phyloP scores from a whole-genome alignment of 108 stramenopile species.

The Bacterosira constricta region DNA sequence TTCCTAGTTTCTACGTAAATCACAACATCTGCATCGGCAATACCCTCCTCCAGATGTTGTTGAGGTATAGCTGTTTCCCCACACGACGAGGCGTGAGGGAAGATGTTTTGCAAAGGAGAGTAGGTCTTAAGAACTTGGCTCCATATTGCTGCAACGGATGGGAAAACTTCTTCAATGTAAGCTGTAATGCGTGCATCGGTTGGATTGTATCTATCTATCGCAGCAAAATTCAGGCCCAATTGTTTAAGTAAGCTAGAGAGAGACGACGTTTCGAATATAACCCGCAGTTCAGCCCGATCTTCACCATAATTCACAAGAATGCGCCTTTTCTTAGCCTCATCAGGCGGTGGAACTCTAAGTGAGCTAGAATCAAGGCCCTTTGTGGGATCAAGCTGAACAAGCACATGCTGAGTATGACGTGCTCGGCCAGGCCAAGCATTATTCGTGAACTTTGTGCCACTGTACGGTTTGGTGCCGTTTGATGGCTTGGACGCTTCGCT shows the following conservation, averaged over 20 bases:
- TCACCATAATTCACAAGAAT: constrained; percentile 15
- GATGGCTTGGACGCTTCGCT: neutral
- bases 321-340: constrained; percentile 32
- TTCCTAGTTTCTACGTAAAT: constrained; percentile 31
- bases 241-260: constrained; percentile 18
- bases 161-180: constrained; percentile 29
- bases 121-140: constrained; percentile 18
- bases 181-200: constrained; percentile 28
- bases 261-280: constrained; percentile 26
- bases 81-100: constrained; percentile 18
- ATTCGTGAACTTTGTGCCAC: constrained; percentile 1
- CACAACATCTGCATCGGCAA: constrained; percentile 36
- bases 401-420: constrained; percentile 29
- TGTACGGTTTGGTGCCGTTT: neutral
- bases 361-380: neutral
- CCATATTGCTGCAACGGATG: constrained; percentile 30
- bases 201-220: constrained; percentile 16
- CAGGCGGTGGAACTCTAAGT: constrained; percentile 13
- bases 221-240: constrained; percentile 27
- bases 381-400: constrained; percentile 24
- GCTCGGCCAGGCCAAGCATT: constrained; percentile 12
- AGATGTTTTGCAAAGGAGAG: constrained; percentile 12
- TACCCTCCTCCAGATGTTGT: constrained; percentile 28
- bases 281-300: constrained; percentile 8
- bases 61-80: constrained; percentile 17